Conservation (phyloP, 1,284 basidiomycete species). For the Trichosporon asahii region DNA sequence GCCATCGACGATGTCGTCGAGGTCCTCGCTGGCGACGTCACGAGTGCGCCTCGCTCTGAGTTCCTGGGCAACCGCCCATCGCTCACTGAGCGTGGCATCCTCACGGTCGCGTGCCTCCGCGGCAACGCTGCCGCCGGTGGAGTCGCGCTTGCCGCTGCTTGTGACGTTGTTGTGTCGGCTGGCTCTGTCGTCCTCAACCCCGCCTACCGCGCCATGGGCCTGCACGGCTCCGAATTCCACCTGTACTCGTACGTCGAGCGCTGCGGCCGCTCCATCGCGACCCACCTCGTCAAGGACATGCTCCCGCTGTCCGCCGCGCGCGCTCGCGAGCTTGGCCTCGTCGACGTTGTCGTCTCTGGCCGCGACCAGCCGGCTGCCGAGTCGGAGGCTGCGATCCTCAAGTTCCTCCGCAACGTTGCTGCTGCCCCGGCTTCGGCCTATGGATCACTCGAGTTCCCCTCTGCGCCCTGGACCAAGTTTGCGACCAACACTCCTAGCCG, state of each 20-base stretch:
- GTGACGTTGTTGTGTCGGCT: constrained; percentile 51
- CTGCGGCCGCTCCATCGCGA: constrained; percentile 44
- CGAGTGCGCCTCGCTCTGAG: constrained; percentile 34
- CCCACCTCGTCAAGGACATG: constrained; percentile 49
- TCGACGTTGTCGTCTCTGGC: constrained; percentile 41
- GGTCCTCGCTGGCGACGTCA: constrained; percentile 41
- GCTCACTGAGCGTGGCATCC: constrained; percentile 49
- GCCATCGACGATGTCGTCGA: constrained; percentile 53
- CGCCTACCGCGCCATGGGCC: constrained; percentile 53
- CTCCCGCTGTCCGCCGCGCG: constrained; percentile 49
- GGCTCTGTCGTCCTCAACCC: constrained; percentile 53
- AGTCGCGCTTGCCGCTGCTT: constrained; percentile 53
- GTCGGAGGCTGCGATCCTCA: constrained; percentile 27
- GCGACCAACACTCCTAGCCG: neutral
- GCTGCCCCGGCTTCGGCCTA: constrained; percentile 16
- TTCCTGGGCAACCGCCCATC: constrained; percentile 38
- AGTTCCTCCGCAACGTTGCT: constrained; percentile 28
- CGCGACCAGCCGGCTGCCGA: constrained; percentile 23
- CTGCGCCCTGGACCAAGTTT: constrained; percentile 29
- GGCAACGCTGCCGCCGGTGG: constrained; percentile 56
- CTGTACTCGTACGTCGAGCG: constrained; percentile 52
- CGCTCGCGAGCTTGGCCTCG: constrained; percentile 38
- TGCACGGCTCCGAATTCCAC: constrained; percentile 54
- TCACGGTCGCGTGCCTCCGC: constrained; percentile 53
- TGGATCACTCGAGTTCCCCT: constrained; percentile 17